A percentile compares a stretch with the other conserved stretches of the same genome.
Conservation (phyloP, 176 grass and related monocot species). For the Oryza punctata region DNA sequence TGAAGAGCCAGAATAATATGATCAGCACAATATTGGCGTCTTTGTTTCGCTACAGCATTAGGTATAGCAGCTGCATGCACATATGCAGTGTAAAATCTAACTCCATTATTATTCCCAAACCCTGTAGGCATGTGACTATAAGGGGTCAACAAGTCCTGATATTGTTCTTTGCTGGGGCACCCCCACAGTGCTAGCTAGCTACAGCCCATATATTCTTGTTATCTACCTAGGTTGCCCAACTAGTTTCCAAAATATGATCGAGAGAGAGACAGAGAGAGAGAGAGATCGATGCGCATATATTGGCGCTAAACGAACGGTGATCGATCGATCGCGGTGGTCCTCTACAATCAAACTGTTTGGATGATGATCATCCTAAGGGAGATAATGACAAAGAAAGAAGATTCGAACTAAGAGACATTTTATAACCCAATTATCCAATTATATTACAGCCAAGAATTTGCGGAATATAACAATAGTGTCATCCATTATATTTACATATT, state of each 20-base stretch:
- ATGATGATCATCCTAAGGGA: background rate
- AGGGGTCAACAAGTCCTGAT: slow-evolving; percentile 14
- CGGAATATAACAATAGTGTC: background rate
- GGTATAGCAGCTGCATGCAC: background rate
- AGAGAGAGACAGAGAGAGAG: slow-evolving; percentile 2
- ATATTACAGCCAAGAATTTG: background rate
- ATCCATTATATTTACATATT: background rate
- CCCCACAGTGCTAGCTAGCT: slow-evolving; percentile 36
- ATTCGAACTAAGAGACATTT: background rate
- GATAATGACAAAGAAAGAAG: background rate
- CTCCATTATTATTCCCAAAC: slow-evolving; percentile 23
- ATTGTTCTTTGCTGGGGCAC: background rate
- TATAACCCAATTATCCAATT: background rate
- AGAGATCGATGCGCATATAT: background rate
- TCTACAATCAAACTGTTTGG: slow-evolving; percentile 22
- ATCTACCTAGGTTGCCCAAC: background rate
- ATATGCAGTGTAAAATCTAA: background rate
- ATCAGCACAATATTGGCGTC: background rate
- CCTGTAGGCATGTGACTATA: slow-evolving; percentile 42
- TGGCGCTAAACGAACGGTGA: background rate
- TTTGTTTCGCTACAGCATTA: background rate
- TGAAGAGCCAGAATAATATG: background rate
- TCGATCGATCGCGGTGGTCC: background rate
- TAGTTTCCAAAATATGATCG: background rate
- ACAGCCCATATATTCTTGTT: slow-evolving; percentile 26